These are phyloP conservation scores for Cryptococcus sp. DNA, from an alignment of 1,284 basidiomycete species.

Conservation along the genomic window DNA sequence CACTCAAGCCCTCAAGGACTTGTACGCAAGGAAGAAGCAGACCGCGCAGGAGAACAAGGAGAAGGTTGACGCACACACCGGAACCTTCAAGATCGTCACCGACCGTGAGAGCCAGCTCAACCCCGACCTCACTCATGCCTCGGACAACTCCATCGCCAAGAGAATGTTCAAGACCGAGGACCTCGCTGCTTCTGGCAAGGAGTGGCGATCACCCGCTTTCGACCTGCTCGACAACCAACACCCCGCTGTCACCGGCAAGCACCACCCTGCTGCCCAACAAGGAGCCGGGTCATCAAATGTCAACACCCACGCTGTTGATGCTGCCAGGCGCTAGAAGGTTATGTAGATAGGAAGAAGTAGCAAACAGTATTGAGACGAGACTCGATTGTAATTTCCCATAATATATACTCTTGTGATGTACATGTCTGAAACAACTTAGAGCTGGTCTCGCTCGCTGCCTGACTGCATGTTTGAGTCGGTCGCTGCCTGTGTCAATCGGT, in stretches of 20 bases:
- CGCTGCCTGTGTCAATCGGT: no score
- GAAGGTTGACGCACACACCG: constrained; percentile 45
- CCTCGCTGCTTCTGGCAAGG: constrained; percentile 33
- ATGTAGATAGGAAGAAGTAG: no score
- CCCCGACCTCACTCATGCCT: constrained; percentile 35
- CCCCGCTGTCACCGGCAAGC: constrained; percentile 44
- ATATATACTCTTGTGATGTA: no score
- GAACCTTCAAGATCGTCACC: constrained; percentile 46
- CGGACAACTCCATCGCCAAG: constrained; percentile 36
- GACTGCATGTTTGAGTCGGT: no score
- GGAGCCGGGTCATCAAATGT: constrained; percentile 22
- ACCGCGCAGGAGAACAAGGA: constrained; percentile 48
- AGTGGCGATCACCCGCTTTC: constrained; percentile 50
- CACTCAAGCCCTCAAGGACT: constrained; percentile 68
- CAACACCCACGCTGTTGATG: constrained; percentile 1
- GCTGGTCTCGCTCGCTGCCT: no score
- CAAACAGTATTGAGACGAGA: no score
- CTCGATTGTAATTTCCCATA: no score
- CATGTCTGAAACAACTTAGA: no score
- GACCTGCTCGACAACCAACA: constrained; percentile 37
- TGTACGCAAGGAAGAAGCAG: constrained; percentile 57
- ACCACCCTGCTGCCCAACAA: constrained; percentile 30
- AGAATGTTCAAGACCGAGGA: constrained; percentile 44
- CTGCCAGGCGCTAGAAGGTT: not conserved
- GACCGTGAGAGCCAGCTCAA: constrained; percentile 37